Evolutionary conservation across 1,284 basidiomycete species (phyloP), one percentile per base, ranked within the genome.

Genomic region (Puccinia triticina): DNA sequence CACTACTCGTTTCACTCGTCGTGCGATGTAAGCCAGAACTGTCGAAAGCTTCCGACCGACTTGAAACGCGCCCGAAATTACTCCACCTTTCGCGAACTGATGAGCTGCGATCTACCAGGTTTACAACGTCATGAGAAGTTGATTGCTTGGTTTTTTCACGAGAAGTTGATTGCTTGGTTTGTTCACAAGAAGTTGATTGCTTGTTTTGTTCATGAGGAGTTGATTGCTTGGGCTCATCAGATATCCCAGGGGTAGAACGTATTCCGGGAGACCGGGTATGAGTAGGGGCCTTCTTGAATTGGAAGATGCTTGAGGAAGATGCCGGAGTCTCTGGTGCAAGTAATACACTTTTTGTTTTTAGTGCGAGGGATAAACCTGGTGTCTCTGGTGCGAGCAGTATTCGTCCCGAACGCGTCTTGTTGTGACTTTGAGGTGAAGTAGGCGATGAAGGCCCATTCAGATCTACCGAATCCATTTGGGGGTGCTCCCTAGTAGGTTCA

Each of bases 301-400:
- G 55, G 50, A 10, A 37, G 23, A 43, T 26, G 37, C 26, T 76
- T 61, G 74, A 57, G 26, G 37, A n/a, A 11, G 26, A 59, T 73
- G 48, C 50, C 23, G 71, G 71, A 5, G 71, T 73, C 50, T 73
- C 71, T 37, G 71, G 71, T 34, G 29, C 71, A 34, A 55, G 71
- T 23, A 73, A 37, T n/a, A 37, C n/a, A 29, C 55, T 37, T 53
- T 48, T 29, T 16, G 5, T 73, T 16, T 73, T 2, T 73, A 46
- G 71, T 73, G n/a, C 71, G 34, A 73, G 26, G 1, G 50, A 53
- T 16, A 76, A 10, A 1, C 34, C 50, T 34, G 71, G 71, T 53
- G 71, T 73, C 50, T 73, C 71, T 34, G 71, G 71, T 55, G 48
- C 71, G 2, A 73, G 71, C 48, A 73, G 21, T 21, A 76, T 34